Evolutionary conservation across 352 stramenopile species (phyloP).

Genomic region (Phytophthora sp.): DNA sequence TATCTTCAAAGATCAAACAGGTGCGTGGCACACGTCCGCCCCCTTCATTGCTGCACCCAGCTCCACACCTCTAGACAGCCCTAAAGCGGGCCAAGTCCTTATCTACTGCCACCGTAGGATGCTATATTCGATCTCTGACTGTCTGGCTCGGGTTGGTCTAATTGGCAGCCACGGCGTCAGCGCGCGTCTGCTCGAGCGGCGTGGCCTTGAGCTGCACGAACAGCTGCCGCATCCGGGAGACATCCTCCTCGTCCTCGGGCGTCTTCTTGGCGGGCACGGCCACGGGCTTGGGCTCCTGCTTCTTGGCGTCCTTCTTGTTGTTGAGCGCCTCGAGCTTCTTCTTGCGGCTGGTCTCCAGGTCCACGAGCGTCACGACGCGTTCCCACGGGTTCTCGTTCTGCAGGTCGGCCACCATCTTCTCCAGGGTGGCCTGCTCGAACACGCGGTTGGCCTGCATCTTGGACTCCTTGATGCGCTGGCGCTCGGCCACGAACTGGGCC

Average conservation of each 20-base stretch:
- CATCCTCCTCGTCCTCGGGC: conserved; percentile 80
- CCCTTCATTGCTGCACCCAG: conserved; percentile 10
- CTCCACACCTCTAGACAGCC: background rate
- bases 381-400: conserved; percentile 96
- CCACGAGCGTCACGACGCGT: conserved; percentile 93
- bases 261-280: conserved; percentile 59
- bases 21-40: background rate
- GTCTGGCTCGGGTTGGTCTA: conserved; percentile 27
- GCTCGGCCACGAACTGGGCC: conserved; percentile 86
- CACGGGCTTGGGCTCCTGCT: conserved; percentile 48
- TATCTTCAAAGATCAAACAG: conserved; percentile 28
- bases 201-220: conserved; percentile 95
- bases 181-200: conserved; percentile 82
- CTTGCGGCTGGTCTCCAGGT: conserved; percentile 84
- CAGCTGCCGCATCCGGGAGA: conserved; percentile 93
- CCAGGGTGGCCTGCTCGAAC: conserved; percentile 93
- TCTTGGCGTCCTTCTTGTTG: conserved; percentile 45
- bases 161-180: conserved; percentile 48
- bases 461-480: conserved; percentile 86
- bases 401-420: conserved; percentile 94
- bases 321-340: conserved; percentile 73
- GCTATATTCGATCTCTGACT: conserved; percentile 16
- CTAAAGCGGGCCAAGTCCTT: background rate
- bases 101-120: conserved; percentile 14
- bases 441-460: conserved; percentile 94